Evolutionary conservation across 371 early-diverging fungal genomes (phyloP), one percentile per base, ranked within the genome.

Genomic region (Actinomucor elegans): DNA sequence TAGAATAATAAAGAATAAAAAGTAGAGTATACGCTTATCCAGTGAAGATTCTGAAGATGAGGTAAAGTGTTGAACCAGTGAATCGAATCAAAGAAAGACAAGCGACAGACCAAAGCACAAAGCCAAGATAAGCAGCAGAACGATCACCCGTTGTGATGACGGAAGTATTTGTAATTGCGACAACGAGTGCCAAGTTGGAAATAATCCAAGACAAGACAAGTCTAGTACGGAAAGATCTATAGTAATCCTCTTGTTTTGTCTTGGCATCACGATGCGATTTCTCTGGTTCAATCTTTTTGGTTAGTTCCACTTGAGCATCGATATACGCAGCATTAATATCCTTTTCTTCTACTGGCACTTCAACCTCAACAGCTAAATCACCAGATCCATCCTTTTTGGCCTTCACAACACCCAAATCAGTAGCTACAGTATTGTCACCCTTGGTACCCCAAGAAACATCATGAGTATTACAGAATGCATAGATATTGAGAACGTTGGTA

Each of bases 61-160:
- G 75, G 67, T 91, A 96, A 35, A 83, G 52, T 37, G 79, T 71
- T 35, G 87, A 83, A 32, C 94, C 96, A 44, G 87, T 47, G 73
- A 94, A 94, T 34, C 94, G 81, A 61, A 94, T 75, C 1, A 81
- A 60, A 3, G 93, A 78, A 29, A 96, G 73, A 18, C 70, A 89
- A 18, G 90, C 83, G 24, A 94, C 94, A 15, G 90, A 89, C 91
- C 93, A 96, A 46, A 96, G 89, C 29, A 94, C 83, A 55, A 94
- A 86, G 45, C 83, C 86, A 49, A 94, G 78, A 55, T 92, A 94
- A 31, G 57, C 55, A 37, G 61, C 55, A 11, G 68, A 59, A 11
- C 72, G 60, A 24, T 53, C 42, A 20, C 61, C 55, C 5, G 54
- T 44, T 3, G 55, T 57, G 52, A 77, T 44, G 51, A 61, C 48